These are phyloP conservation scores for Scheffersomyces parashehatae DNA, from an alignment of 1,139 yeast genomes.

Conservation along the genomic window DNA sequence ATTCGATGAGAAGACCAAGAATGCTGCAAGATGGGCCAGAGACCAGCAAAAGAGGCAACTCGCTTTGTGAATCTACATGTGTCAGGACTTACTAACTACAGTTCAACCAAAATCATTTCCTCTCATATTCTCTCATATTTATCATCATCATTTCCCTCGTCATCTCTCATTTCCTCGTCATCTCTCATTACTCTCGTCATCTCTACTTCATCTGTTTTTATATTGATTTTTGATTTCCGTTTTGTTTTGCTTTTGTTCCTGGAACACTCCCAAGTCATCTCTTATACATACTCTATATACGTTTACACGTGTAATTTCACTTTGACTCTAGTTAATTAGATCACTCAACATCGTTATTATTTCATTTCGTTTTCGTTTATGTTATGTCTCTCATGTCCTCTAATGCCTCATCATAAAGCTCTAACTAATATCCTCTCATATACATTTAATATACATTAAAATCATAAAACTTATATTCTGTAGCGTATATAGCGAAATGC, in stretches of 20 bases:
- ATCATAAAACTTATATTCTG: no score
- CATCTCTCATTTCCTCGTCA: slow-evolving; percentile 10
- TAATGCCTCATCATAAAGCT: slow-evolving; percentile 13
- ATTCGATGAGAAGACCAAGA: slow-evolving; percentile 69
- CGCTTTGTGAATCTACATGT: slow-evolving; percentile 5
- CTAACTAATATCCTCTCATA: no score
- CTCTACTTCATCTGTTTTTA: slow-evolving; percentile 7
- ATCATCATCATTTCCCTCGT: slow-evolving; percentile 3
- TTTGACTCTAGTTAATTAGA: no score
- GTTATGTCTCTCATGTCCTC: slow-evolving; percentile 9
- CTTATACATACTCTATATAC: slow-evolving; percentile 1
- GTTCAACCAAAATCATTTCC: neutral
- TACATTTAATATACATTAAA: no score
- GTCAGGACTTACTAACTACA: neutral
- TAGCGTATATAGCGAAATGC: no score
- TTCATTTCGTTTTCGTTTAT: neutral
- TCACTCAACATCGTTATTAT: neutral
- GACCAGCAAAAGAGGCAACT: slow-evolving; percentile 73
- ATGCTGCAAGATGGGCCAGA: slow-evolving; percentile 95
- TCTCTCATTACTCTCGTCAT: slow-evolving; percentile 10
- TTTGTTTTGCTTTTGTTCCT: neutral
- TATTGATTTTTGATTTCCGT: slow-evolving; percentile 4
- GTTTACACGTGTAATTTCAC: neutral
- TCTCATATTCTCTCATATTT: slow-evolving; percentile 5
- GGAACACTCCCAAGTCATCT: neutral